Conservation (phyloP, 306 rosid species). For the Urtica urens region DNA sequence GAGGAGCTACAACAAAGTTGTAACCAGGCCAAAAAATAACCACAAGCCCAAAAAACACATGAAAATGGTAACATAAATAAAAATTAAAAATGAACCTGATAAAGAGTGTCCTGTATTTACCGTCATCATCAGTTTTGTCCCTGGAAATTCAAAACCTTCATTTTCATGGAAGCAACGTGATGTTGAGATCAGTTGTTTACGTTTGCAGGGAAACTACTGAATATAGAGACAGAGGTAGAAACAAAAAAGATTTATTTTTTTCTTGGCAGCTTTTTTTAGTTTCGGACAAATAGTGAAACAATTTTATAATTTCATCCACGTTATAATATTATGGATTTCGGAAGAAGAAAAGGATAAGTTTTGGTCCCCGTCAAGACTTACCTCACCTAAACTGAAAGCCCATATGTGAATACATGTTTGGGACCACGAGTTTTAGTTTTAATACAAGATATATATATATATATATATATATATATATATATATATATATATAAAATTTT, state of each 20-base stretch:
- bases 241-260: neutral
- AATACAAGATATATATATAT: no score
- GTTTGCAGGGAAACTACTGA: neutral
- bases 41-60: neutral
- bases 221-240: neutral
- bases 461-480: no score
- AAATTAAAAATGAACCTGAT: neutral
- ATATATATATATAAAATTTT: no score
- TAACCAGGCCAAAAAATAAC: neutral
- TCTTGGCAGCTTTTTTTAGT: neutral
- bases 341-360: neutral
- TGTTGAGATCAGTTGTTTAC: neutral
- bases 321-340: neutral
- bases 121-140: slow-evolving; percentile 7
- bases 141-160: slow-evolving; percentile 1
- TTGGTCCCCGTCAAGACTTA: neutral
- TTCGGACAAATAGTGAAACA: neutral
- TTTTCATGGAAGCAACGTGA: neutral
- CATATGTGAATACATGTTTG: neutral
- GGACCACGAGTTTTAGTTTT: neutral
- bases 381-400: neutral
- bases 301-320: neutral
- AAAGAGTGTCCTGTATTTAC: neutral
- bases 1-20: no score
- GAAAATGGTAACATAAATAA: neutral